These are phyloP conservation scores for Sextonia rubra DNA, from an alignment of 164 flowering plant species.

Conservation along the genomic window DNA sequence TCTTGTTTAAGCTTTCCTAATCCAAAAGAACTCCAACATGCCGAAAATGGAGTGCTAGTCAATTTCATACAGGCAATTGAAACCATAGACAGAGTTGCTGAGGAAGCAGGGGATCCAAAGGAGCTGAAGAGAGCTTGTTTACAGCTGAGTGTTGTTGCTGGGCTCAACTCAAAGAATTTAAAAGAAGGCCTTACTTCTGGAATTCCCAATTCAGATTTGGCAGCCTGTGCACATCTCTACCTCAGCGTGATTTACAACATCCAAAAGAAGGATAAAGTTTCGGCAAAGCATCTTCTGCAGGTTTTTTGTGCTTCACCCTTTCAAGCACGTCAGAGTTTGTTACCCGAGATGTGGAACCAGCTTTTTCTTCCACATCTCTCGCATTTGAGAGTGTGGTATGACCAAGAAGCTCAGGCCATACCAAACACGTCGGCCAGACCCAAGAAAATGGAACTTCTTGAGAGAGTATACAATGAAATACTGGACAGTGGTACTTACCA, in stretches of 20 bases:
- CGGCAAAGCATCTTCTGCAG: constrained; percentile 69
- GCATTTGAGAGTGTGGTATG: constrained; percentile 60
- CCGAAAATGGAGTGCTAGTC: constrained; percentile 36
- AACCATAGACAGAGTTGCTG: constrained; percentile 42
- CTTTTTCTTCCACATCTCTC: constrained; percentile 60
- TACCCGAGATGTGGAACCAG: constrained; percentile 63
- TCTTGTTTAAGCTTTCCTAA: constrained; percentile 37
- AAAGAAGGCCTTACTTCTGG: constrained; percentile 57
- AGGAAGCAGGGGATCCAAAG: constrained; percentile 30
- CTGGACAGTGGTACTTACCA: constrained; percentile 59
- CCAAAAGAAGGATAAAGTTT: constrained; percentile 54
- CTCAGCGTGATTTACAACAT: constrained; percentile 59
- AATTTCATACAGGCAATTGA: constrained; percentile 62
- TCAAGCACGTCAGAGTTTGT: constrained; percentile 45
- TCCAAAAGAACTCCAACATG: constrained; percentile 22
- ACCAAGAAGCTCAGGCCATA: constrained; percentile 47
- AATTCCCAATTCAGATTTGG: constrained; percentile 49
- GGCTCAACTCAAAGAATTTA: constrained; percentile 48
- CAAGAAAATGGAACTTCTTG: constrained; percentile 50
- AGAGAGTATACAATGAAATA: constrained; percentile 53
- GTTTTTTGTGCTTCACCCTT: constrained; percentile 68
- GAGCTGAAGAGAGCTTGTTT: constrained; percentile 55
- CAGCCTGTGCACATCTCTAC: constrained; percentile 80
- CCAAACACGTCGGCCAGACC: constrained; percentile 27
- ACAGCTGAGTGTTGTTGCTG: constrained; percentile 58